These are phyloP conservation scores for Pichia sp. DNA, from an alignment of 1,139 yeast genomes.

Conservation along the genomic window DNA sequence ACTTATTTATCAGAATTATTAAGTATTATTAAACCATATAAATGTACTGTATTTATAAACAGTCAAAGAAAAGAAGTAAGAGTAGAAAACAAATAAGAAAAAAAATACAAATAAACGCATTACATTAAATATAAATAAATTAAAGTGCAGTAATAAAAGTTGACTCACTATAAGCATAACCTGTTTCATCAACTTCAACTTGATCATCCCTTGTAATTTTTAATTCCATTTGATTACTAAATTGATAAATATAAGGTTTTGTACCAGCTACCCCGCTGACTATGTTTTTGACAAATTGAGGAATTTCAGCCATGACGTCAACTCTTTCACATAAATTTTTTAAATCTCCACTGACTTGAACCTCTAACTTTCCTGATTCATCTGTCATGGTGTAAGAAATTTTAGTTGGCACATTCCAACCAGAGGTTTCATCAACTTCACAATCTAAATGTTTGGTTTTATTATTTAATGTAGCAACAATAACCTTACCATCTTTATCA, in stretches of 20 bases:
- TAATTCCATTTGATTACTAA: constrained; percentile 47
- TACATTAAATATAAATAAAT: neutral
- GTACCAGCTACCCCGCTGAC: constrained; percentile 95
- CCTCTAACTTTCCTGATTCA: constrained; percentile 32
- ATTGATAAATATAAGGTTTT: constrained; percentile 91
- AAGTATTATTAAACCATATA: neutral
- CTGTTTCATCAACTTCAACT: constrained; percentile 43
- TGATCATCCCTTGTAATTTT: constrained; percentile 32
- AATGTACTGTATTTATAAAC: neutral
- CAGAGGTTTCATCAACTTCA: constrained; percentile 67
- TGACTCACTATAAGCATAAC: constrained; percentile 75
- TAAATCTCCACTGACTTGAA: constrained; percentile 49
- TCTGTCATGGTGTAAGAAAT: constrained; percentile 53
- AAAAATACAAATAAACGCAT: neutral
- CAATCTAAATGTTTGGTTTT: constrained; percentile 56
- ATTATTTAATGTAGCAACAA: constrained; percentile 64
- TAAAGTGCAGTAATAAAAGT: constrained; percentile 53
- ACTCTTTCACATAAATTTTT: constrained; percentile 71
- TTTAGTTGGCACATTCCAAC: constrained; percentile 82
- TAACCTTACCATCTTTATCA: constrained; percentile 49
- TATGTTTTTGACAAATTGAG: constrained; percentile 85
- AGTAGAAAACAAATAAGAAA: neutral
- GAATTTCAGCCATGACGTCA: constrained; percentile 97
- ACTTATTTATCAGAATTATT: neutral
- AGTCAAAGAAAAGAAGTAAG: neutral